Percentiles rank a stretch among this genome's conserved stretches.
These are phyloP conservation scores for Orbilia javanica DNA, from an alignment of 2,329 filamentous ascomycete species.

Conservation along the genomic window DNA sequence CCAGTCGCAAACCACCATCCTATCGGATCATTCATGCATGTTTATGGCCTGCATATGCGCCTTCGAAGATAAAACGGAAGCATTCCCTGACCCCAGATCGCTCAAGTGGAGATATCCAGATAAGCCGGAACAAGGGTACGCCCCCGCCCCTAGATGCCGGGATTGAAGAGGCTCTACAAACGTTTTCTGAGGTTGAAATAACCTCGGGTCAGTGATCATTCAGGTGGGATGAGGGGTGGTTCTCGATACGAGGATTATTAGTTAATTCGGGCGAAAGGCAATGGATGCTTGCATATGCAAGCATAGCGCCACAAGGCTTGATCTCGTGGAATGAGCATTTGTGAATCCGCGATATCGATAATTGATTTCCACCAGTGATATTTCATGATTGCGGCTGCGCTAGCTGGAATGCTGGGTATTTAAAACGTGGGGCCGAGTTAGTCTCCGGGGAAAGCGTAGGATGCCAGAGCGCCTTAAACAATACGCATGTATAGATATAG, in stretches of 20 bases:
- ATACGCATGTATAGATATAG: too few species aligned
- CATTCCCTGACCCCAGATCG: conserved; percentile 2
- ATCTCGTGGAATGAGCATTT: conserved; percentile 26
- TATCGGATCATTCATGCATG: conserved; percentile 23
- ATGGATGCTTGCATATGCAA: conserved; percentile 37
- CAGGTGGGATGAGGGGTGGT: neutral
- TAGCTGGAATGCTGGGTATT: conserved; percentile 8
- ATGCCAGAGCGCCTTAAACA: neutral
- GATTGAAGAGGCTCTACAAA: conserved; percentile 2
- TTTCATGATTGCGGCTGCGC: neutral
- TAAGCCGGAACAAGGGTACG: neutral
- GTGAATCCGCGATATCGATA: conserved; percentile 11
- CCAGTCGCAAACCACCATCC: neutral
- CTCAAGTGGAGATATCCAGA: conserved; percentile 22
- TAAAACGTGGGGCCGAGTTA: conserved; percentile 9
- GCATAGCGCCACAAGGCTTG: conserved; percentile 36
- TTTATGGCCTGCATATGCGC: conserved; percentile 23
- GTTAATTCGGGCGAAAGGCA: conserved; percentile 50
- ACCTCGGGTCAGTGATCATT: conserved; percentile 35
- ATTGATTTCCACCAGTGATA: conserved; percentile 30
- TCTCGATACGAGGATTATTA: conserved; percentile 40
- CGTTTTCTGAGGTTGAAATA: conserved; percentile 21
- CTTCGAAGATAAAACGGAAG: conserved; percentile 10
- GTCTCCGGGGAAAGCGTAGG: neutral
- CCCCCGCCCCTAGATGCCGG: conserved; percentile 3